Base-by-base conservation (phyloP, 1,284 basidiomycete genomes). In the Rhodotorula sp. region DNA sequence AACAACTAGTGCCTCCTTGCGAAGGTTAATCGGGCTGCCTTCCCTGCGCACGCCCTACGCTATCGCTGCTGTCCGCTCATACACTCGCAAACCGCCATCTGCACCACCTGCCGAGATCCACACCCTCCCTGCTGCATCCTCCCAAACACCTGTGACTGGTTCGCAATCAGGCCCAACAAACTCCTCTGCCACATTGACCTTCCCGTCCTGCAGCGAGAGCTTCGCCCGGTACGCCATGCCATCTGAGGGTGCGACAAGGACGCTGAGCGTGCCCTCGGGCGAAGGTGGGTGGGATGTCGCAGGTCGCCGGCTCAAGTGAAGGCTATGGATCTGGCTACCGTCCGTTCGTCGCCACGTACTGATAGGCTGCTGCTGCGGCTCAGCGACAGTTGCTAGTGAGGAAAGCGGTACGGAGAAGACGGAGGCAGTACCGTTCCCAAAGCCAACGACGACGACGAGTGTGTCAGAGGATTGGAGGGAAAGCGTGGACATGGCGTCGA, bases 81-180 rank as follows among this genome's bases (percentile, higher is more conserved):
- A 76, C 47, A 70, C 65, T 54, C 71, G 61, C 50, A 75, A 22
- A 18, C 57, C 59, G 15, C 70, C 72, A 31, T 76, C 73, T 22
- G 60, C 65, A 4, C 62, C 65, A 0, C 69, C 75, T 0, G 57
- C 64, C 18, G 52, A 59, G 4, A 58, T 48, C 68, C 68, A 69
- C n/a, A 74, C 67, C 44, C 65, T 62, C 8, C 68, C 66, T 9
- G 51, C 52, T 8, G 53, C 46, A 7, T 59, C 60, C 34, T 61
- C 67, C 16, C 55, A 15, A 9, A 75, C 48, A 30, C 54, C 62
- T 15, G 69, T 69, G 15, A 62, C 62, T 4, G 71, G 65, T 24
- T 75, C 75, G 47, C 71, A 71, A 26, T 76, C 67, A 26, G 68
- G 61, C 6, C 75, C 75, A 8, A 73, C 70, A 47, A 63, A 71